A percentile compares a stretch with the other conserved stretches of the same genome.
These are phyloP conservation scores for Eimeria necatrix DNA, from an alignment of 169 alveolate genomes.

Conservation along the genomic window DNA sequence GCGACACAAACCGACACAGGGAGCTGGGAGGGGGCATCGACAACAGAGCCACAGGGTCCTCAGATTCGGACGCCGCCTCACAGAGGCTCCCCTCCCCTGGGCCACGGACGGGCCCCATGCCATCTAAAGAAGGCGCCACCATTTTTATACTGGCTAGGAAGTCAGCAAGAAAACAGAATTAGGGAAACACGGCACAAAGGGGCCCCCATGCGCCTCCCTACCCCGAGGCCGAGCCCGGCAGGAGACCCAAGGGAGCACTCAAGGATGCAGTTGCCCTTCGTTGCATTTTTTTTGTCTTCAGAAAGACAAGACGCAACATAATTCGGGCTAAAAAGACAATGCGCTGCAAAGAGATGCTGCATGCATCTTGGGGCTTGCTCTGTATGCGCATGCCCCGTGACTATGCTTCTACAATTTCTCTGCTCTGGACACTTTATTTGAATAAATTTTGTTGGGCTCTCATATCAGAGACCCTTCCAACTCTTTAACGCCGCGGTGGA, in stretches of 20 bases:
- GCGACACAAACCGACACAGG: slow-evolving; percentile 38
- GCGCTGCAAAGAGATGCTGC: not conserved
- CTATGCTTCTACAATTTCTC: not conserved
- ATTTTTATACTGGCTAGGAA: not conserved
- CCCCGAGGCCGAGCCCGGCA: not conserved
- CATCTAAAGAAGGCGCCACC: not conserved
- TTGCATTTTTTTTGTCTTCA: not conserved
- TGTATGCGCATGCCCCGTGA: no score
- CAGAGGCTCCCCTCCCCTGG: slow-evolving; percentile 44
- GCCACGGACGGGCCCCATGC: slow-evolving; percentile 24
- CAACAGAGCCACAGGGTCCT: slow-evolving; percentile 14
- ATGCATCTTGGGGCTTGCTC: slow-evolving; percentile 34
- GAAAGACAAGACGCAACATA: not conserved
- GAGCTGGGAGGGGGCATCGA: slow-evolving; percentile 56
- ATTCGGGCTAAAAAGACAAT: no score
- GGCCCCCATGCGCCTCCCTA: slow-evolving; percentile 7
- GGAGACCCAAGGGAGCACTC: not conserved
- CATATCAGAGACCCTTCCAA: not conserved
- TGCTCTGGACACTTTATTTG: no score
- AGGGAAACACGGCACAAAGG: not conserved
- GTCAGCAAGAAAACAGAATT: no score
- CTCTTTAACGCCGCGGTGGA: not conserved
- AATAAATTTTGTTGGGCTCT: not conserved
- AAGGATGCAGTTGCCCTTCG: not conserved
- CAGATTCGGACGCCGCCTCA: slow-evolving; percentile 20